These are phyloP conservation scores for Trametes cubensis DNA, from an alignment of 768 basidiomycete species.

Conservation along the genomic window DNA sequence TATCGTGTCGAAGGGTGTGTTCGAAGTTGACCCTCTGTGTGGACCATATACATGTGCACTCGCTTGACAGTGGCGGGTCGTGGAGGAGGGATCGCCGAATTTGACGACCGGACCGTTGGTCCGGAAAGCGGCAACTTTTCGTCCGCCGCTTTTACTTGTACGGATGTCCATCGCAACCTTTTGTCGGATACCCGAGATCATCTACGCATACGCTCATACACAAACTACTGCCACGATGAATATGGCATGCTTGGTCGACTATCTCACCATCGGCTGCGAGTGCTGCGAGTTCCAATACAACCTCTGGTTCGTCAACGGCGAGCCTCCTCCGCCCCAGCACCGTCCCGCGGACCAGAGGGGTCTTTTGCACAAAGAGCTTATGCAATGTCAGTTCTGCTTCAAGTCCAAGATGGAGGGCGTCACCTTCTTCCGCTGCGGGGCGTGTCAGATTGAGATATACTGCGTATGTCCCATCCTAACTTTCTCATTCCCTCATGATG, in stretches of 20 bases:
- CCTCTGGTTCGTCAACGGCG: conserved; percentile 6
- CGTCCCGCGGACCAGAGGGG: conserved; percentile 10
- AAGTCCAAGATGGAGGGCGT: conserved; percentile 16
- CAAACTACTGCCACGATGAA: neutral
- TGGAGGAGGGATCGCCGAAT: neutral
- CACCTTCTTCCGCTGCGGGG: conserved; percentile 13
- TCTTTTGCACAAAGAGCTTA: conserved; percentile 10
- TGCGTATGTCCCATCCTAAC: conserved; percentile 13
- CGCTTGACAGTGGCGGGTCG: too few species aligned
- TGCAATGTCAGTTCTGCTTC: conserved; percentile 24
- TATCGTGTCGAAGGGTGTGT: neutral
- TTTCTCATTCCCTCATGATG: too few species aligned
- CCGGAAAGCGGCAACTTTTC: too few species aligned
- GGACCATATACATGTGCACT: too few species aligned
- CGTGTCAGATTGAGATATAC: conserved; percentile 23
- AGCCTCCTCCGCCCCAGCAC: conserved; percentile 6
- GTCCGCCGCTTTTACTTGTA: too few species aligned
- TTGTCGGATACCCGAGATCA: neutral
- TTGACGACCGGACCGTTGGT: neutral
- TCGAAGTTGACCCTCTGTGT: neutral
- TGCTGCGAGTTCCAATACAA: conserved; percentile 11
- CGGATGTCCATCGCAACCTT: too few species aligned
- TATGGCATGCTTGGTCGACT: conserved; percentile 2
- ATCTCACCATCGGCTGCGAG: conserved; percentile 11
- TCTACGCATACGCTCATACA: neutral